phyloP scores from a whole-genome alignment of 192 early-diverging fungal species.

The Linnemannia zychae region DNA sequence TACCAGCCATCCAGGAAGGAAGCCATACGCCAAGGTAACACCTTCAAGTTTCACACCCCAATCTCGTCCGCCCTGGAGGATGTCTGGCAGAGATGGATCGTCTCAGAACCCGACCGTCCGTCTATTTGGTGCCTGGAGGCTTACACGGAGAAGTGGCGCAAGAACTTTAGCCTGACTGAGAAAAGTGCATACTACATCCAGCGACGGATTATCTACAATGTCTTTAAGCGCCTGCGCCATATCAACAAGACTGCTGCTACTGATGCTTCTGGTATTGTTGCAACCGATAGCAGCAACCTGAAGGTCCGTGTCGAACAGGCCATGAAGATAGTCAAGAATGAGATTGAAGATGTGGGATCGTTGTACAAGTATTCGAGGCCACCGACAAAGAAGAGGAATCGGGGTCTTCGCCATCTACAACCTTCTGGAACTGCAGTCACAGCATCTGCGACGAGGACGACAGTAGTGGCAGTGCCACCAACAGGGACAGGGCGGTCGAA shows the following conservation, averaged over 20 bases:
- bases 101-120: background rate
- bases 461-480: no score
- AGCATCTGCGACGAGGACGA: no score
- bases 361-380: slow-evolving; percentile 7
- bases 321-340: background rate
- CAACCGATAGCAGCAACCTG: no score
- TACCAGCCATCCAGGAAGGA: background rate
- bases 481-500: no score
- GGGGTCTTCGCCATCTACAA: no score
- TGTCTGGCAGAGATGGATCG: slow-evolving; percentile 1
- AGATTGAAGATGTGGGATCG: background rate
- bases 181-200: background rate
- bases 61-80: background rate
- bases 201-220: background rate
- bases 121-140: background rate
- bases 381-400: background rate
- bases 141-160: background rate
- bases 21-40: background rate
- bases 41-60: background rate
- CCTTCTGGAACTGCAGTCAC: no score
- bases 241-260: background rate
- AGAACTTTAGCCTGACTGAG: background rate
- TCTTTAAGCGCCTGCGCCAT: background rate
- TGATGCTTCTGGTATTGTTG: background rate
- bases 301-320: background rate